Base-by-base conservation (phyloP, 2,329 filamentous ascomycete genomes). In the Neophaeococcomyces aloes region DNA sequence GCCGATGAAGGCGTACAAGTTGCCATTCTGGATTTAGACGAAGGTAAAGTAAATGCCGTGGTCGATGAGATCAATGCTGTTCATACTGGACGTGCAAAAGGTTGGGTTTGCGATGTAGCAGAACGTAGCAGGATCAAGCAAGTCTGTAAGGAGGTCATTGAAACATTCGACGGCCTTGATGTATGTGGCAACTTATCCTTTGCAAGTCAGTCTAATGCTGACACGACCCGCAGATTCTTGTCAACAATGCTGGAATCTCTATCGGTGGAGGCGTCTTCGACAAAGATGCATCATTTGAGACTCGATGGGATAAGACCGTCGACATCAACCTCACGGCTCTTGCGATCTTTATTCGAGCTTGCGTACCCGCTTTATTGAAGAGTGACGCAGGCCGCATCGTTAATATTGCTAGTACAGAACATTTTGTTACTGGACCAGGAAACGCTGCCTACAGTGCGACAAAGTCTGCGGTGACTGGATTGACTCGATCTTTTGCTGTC, bases 1-100 rank as follows among this genome's bases (percentile, higher is more conserved):
- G 34, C 34, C 15, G 34, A 37, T 21, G 34, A 37, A 37, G 34
- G 34, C 34, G 34, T 37, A n/a, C 34, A 37, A 23, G 34, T 37
- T 21, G 34, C 34, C 19, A 15, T 37, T 15, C 34, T 37, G 34
- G 34, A 37, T 21, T 21, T 37, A 7, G 21, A 15, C 13, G 14
- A 17, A n/a, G 34, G 7, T n/a, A 21, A 21, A 17, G 34, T 37
- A 15, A 17, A 17, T 18, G 19, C 13, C 15, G 34, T 37, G 4
- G 34, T 37, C 19, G 15, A 37, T 21, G 14, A 37, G 15, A 37
- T 37, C 34, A 37, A 37, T 21, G 19, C 14, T n/a, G 34, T 37
- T 21, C 34, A 37, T 23, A 15, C 34, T 18, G 34, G 34, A n/a
- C 34, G 34, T n/a, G 34, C 34, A n/a, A 15, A 23, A 23, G 34